phyloP scores from a whole-genome alignment of 805 yeast genomes.

The Saturnispora saitoi region DNA sequence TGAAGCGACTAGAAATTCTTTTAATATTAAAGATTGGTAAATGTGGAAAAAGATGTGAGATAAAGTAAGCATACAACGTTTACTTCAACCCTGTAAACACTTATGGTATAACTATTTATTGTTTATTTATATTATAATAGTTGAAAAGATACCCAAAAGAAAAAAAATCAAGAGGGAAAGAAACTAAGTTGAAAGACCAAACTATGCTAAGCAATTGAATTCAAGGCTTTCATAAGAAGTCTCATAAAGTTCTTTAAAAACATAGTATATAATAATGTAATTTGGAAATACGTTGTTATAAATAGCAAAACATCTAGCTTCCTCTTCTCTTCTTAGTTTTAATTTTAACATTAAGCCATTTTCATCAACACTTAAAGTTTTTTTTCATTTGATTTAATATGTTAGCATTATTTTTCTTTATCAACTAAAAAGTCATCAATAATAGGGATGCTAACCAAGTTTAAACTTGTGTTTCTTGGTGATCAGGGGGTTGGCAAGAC shows the following conservation, averaged over 20 bases:
- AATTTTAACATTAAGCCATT: neutral
- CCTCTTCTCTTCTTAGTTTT: neutral
- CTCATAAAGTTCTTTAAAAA: no score
- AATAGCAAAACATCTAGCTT: neutral
- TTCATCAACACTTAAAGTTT: neutral
- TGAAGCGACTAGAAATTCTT: neutral
- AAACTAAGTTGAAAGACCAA: no score
- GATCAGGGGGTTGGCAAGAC: conserved; percentile 97
- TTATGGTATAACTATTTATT: no score
- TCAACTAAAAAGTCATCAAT: neutral
- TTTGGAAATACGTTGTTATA: no score
- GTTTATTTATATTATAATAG: no score
- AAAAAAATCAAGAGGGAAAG: no score
- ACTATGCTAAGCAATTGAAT: no score
- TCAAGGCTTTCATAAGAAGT: no score
- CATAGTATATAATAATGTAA: no score
- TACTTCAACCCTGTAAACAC: no score
- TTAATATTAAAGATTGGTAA: neutral
- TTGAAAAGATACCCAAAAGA: no score
- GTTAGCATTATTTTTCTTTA: neutral
- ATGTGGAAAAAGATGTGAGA: neutral
- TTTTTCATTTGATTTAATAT: neutral
- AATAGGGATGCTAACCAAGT: conserved; percentile 42
- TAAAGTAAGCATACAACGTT: neutral
- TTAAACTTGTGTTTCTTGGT: conserved; percentile 92